Conservation (phyloP, 257 asterid genomes). For the Marsdenia floribunda region DNA sequence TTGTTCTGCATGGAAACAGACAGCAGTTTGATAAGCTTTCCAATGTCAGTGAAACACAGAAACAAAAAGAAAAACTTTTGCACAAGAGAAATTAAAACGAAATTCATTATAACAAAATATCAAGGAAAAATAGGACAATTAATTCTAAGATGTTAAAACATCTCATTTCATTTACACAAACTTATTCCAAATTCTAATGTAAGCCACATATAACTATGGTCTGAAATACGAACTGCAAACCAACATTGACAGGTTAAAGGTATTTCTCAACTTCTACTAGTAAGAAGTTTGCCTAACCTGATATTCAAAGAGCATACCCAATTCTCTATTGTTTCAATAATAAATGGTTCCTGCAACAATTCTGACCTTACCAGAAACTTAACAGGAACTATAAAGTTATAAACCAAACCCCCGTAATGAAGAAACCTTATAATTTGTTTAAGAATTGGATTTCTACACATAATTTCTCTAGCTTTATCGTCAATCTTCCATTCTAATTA, state of each 20-base stretch:
- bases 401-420: neutral
- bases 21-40: conserved; percentile 3
- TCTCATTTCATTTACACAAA: neutral
- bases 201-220: neutral
- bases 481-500: neutral
- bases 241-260: neutral
- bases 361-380: neutral
- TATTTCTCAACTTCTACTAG: neutral
- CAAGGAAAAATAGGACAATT: neutral
- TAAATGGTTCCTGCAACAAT: neutral
- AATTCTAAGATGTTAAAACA: neutral
- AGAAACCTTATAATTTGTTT: neutral
- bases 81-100: neutral
- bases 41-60: neutral
- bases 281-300: neutral
- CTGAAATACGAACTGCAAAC: neutral
- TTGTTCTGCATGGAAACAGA: conserved; percentile 52
- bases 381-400: neutral
- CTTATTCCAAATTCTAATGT: neutral
- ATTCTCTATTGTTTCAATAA: neutral
- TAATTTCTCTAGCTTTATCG: neutral
- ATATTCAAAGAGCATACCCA: neutral
- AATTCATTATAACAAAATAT: neutral
- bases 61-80: neutral
- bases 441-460: neutral